Base-by-base conservation (phyloP, 495 filamentous ascomycete genomes). In the Xylaria sp. region DNA sequence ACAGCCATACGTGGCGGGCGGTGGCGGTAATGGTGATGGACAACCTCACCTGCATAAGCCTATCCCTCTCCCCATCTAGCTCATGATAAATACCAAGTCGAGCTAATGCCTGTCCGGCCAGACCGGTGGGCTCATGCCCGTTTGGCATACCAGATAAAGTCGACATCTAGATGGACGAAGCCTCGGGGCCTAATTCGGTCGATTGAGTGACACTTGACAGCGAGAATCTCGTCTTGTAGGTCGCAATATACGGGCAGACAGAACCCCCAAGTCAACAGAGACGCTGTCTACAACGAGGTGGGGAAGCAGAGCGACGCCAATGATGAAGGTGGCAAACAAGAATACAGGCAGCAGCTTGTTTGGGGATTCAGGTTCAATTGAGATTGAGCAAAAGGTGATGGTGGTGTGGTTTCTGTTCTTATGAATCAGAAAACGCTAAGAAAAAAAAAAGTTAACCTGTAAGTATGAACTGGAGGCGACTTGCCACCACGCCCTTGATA, bases 1-100 rank as follows among this genome's bases (percentile, higher is more conserved):
- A n/a, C 52, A 9, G 24, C 19, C 52, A 24, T 9, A 14, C 1
- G 31, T n/a, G 33, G 8, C 8, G 57, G 33, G 31, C 24, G 29
- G 17, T 24, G 33, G 11, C 26, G 50, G 43, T 19, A 9, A 11
- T 40, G 46, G 8, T 35, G 11, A 3, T 9, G 19, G 52, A 37
- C 19, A 40, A 48, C 53, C 69, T 59, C 40, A 71, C 69, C 33
- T 71, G 69, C 40, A 71, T 71, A 26, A 71, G 69, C 3, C 9
- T 59, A 58, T 58, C 40, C 52, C 69, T 65, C 52, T 71, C 61
- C 9, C 31, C 35, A 59, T 71, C 69, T 24, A 59, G 17, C 33
- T 71, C 61, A 50, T 50, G 61, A 66, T 71, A 71, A n/a, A 58
- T 0, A 40, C 26, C 24, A 35, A 71, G 61, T 14, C 50, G 61